Percentiles rank a stretch among this genome's conserved stretches.
Evolutionary conservation across 257 asterid species (phyloP).

Genomic region (Mitragyna speciosa): DNA sequence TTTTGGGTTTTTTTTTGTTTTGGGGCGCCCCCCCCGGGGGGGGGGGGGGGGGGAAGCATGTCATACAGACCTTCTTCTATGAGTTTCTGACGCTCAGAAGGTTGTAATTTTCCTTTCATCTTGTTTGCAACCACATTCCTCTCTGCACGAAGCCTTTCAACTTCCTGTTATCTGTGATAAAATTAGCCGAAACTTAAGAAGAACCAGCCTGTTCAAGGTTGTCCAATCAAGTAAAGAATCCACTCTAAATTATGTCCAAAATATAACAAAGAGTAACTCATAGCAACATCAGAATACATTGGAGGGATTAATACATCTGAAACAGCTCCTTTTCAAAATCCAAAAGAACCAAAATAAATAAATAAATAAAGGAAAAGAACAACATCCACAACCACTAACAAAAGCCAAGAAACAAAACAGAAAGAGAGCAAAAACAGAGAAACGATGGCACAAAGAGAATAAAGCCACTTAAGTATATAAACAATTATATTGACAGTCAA

Average conservation of each 20-base stretch:
- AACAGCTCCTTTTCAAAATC: background rate
- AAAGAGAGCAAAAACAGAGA: background rate
- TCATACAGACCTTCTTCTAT: conserved; percentile 77
- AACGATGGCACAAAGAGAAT: background rate
- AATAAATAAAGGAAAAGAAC: background rate
- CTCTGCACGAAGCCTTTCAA: conserved; percentile 89
- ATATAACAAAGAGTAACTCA: background rate
- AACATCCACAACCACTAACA: no score
- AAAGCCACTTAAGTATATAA: background rate
- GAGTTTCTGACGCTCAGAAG: conserved; percentile 77
- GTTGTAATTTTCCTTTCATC: conserved; percentile 90
- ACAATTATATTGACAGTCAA: background rate
- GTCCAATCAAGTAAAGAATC: background rate
- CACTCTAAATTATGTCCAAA: background rate
- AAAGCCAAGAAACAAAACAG: background rate
- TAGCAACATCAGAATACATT: background rate
- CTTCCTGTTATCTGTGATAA: conserved; percentile 95
- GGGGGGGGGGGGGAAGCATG: conserved; percentile 6
- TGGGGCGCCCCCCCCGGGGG: no score
- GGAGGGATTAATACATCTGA: background rate
- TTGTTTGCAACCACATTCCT: conserved; percentile 89
- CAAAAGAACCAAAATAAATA: background rate
- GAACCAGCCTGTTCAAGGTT: conserved; percentile 22
- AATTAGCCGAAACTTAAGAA: conserved; percentile 58
- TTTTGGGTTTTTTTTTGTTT: no score